phyloP scores from a whole-genome alignment of 495 filamentous ascomycete species.

The Xylaria cubensis region DNA sequence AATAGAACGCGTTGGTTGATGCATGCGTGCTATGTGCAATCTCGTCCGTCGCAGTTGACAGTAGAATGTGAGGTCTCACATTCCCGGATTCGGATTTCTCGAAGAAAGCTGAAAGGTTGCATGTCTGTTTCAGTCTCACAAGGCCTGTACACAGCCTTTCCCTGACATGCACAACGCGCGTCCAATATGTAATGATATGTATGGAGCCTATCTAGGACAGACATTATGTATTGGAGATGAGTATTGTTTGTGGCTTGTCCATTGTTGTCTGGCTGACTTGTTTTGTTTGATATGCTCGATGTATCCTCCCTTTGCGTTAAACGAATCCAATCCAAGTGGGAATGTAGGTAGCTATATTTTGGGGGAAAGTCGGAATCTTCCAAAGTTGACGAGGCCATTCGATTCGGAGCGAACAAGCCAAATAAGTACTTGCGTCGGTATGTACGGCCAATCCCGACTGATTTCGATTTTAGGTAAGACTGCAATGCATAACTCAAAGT shows the following conservation, averaged over 20 bases:
- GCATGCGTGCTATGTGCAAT: background rate
- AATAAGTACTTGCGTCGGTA: background rate
- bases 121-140: slow-evolving; percentile 14
- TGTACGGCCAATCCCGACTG: background rate
- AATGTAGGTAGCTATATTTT: background rate
- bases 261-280: slow-evolving; percentile 3
- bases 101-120: slow-evolving; percentile 18
- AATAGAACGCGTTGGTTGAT: background rate
- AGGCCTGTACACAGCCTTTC: slow-evolving; percentile 3
- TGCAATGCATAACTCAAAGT: too few relatives aligned
- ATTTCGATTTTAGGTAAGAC: too few relatives aligned
- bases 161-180: slow-evolving; percentile 6
- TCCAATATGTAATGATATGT: background rate
- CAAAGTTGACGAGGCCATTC: slow-evolving; percentile 2
- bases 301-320: background rate
- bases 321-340: background rate
- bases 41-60: background rate
- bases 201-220: background rate
- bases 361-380: background rate
- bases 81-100: slow-evolving; percentile 1
- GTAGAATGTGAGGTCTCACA: slow-evolving; percentile 11
- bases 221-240: slow-evolving; percentile 1
- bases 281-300: slow-evolving; percentile 7
- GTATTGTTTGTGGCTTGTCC: slow-evolving; percentile 18
- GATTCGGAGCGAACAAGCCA: background rate